Evolutionary conservation across 495 filamentous ascomycete genomes (phyloP), one percentile per base, ranked within the genome.

Genomic region (Achaetomiella virescens): DNA sequence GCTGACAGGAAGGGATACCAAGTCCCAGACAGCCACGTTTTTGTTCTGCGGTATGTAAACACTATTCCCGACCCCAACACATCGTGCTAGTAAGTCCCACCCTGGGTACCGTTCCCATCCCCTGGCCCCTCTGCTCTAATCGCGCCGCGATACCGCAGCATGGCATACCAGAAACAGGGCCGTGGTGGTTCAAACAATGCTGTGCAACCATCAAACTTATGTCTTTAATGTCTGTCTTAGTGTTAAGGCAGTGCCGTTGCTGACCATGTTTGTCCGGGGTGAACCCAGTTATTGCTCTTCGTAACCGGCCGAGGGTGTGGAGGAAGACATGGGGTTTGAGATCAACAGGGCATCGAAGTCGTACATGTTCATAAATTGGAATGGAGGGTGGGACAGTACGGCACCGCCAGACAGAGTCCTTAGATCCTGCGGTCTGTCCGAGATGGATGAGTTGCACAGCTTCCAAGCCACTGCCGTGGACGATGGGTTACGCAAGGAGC

Each of bases 401-500:
- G 33, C 40, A 38, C 33, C 33, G 41, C 21, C 11, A 46, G 41
- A 25, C 33, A 17, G 42, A 46, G 41, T 38, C 29, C 21, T 35
- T 29, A 46, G 52, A 54, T 54, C 31, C 52, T 54, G 52, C 51
- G 42, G 42, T 46, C 41, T 5, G 52, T 20, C 7, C 8, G 24
- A 17, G 38, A 17, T 21, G 15, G 27, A 24, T 14, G 20, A 44
- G 20, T 54, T 54, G 36, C 52, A 54, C 52, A 15, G 41, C 5
- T 7, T 8, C 4, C 29, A 54, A 54, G 42, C 52, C 52, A 54
- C 42, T 45, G 41, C 52, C 42, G 52, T 22, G 2, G 42, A 25
- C 17, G 52, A 36, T 12, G 20, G 52, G 52, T 44, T 37, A 54
- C 52, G 38, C 49, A 52, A 33, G 18, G 24, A 37, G 24, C 6